Evolutionary conservation across 1,284 basidiomycete genomes (phyloP).

Genomic region (Ustanciosporium gigantosporum): DNA sequence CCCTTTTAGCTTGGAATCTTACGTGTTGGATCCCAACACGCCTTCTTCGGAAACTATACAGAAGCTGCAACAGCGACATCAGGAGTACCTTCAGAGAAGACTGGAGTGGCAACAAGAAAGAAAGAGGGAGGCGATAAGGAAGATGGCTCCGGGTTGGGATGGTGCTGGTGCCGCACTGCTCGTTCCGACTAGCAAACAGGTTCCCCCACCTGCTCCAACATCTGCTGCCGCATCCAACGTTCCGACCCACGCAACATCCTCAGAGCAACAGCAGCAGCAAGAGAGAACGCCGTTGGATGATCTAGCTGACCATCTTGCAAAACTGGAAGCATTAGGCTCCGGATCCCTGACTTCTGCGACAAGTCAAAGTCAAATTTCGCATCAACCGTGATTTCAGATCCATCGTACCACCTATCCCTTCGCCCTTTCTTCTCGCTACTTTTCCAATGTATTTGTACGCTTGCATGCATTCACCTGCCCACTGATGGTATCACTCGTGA

Average conservation of each 20-base stretch:
- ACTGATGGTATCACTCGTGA: neutral
- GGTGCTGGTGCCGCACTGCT: conserved; percentile 7
- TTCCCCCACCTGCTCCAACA: neutral
- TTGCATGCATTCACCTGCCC: neutral
- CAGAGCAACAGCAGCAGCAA: conserved; percentile 3
- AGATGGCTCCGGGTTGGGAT: conserved; percentile 30
- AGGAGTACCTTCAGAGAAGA: conserved; percentile 15
- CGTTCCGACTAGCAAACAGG: conserved; percentile 6
- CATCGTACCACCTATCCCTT: too few relatives aligned
- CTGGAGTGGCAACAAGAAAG: conserved; percentile 10
- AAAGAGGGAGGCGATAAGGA: conserved; percentile 9
- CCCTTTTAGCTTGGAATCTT: conserved; percentile 47
- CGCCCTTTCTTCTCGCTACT: neutral
- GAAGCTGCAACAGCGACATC: conserved; percentile 15
- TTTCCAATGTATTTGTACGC: neutral
- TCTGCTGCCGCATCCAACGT: neutral
- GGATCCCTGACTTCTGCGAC: too few relatives aligned
- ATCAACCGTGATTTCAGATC: neutral
- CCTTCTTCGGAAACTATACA: conserved; percentile 20
- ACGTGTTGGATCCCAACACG: conserved; percentile 37
- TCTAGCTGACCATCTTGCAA: conserved; percentile 32
- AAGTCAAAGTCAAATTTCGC: too few relatives aligned
- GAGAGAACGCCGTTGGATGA: conserved; percentile 34
- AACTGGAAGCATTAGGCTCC: conserved; percentile 11
- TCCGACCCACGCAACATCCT: too few relatives aligned